Percentiles rank a stretch among this genome's conserved stretches.
Evolutionary conservation across 2,329 filamentous ascomycete genomes (phyloP).

Genomic region (Peltaster fructicola): DNA sequence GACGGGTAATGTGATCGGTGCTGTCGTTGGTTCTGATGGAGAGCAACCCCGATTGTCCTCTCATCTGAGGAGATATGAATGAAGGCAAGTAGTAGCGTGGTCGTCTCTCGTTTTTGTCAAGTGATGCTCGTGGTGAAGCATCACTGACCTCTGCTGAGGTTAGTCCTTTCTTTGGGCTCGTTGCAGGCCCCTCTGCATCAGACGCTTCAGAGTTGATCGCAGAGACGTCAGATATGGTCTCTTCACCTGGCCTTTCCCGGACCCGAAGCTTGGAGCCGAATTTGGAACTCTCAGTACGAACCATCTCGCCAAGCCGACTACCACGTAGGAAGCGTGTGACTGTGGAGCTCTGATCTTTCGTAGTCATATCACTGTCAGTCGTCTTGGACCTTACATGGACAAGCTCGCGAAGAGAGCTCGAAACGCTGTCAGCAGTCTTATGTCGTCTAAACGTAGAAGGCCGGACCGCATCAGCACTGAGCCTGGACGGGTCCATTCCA

Average conservation of each 20-base stretch:
- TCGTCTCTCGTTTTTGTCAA: conserved; percentile 17
- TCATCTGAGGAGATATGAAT: no score
- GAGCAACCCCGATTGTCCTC: no score
- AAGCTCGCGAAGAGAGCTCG: conserved; percentile 21
- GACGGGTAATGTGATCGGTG: conserved; percentile 26
- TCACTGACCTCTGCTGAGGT: conserved; percentile 11
- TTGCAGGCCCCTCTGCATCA: conserved; percentile 26
- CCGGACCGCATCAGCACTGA: conserved; percentile 20
- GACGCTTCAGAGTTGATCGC: conserved; percentile 30
- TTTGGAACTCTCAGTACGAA: conserved; percentile 46
- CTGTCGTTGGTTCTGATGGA: conserved; percentile 9
- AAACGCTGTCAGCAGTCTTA: conserved; percentile 31
- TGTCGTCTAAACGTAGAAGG: conserved; percentile 12
- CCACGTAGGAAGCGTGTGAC: conserved; percentile 64
- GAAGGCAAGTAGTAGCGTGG: background rate
- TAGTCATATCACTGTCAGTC: conserved; percentile 4
- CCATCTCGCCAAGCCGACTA: conserved; percentile 53
- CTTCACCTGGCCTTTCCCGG: conserved; percentile 30
- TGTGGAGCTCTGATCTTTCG: conserved; percentile 31
- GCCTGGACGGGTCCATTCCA: conserved; percentile 9
- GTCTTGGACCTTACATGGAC: conserved; percentile 11
- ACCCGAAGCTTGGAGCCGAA: conserved; percentile 44
- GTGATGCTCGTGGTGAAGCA: conserved; percentile 19
- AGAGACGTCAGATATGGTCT: conserved; percentile 26
- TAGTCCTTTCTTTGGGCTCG: conserved; percentile 3